Evolutionary conservation across 371 early-diverging fungal species (phyloP), one percentile per base, ranked within the genome.

Genomic region (Mortierella sp.): DNA sequence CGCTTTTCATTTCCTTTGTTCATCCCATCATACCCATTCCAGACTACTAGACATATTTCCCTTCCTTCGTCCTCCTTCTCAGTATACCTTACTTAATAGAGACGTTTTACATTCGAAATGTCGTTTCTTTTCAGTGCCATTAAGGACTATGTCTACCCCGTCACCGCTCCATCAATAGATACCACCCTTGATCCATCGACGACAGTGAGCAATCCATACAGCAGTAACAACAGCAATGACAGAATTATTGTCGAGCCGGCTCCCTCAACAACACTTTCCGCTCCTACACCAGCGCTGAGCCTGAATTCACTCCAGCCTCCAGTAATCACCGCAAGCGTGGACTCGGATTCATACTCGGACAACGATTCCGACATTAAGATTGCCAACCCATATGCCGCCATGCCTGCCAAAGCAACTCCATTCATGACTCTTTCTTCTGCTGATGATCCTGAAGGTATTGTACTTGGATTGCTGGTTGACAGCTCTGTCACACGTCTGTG

Each of bases 391-490:
- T 50, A 50, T 17, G 49, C 42, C 17, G 51, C 56, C 17, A n/a
- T 41, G 2, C 34, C 69, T 17, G 44, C 37, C n/a, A 41, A 43
- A 12, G 7, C 56, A n/a, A 51, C 61, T 9, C 72, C 72, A 6
- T 27, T 50, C 23, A 64, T 72, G 65, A 72, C 72, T 7, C 66
- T 72, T 17, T 72, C 72, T 11, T 64, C 72, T 0, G 65, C 72
- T 0, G 72, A 72, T 6, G 72, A 60, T n/a, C 72, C 72, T 8
- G 72, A 72, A 43, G 65, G 72, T 72, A 72, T 37, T 21, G 14
- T 2, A 7, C 11, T 52, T n/a, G 12, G 9, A n/a, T 47, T 23
- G 19, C 2, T 39, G 17, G 9, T 11, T 2, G n/a, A 1, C 31
- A 8, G 6, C 15, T 17, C 2, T 24, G 50, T 57, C n/a, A n/a